Base-by-base conservation (phyloP, 306 rosid genomes). In the Medicago lupulina region DNA sequence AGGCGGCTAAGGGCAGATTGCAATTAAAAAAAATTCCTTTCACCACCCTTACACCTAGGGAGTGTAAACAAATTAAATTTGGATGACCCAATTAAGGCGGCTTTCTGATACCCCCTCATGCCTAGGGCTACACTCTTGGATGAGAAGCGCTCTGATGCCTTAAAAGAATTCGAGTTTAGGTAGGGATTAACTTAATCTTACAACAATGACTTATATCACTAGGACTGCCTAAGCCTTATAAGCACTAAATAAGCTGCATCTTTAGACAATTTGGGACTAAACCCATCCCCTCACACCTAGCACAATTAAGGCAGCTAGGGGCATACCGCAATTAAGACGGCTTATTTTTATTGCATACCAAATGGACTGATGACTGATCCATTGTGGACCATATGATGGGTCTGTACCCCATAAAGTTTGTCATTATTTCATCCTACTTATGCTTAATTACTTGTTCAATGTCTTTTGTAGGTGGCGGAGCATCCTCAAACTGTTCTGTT, bases 401-500 rank as follows among this genome's bases (percentile, higher is more conserved):
- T 28, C 13, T 28, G 66, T 7, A 60, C 41, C 31, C 66, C 40
- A 13, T 60, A 14, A n/a, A 44, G 69, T 58, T 44, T 60, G 49
- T 28, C 67, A 55, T 79, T 83, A 18, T 61, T 82, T 38, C 40
- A 67, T 76, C 80, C 43, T 54, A 47, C 39, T 59, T 19, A 28
- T 70, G 58, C 44, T 44, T 75, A 71, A 47, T 78, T 74, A 57
- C 44, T 58, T 64, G 23, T 38, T 61, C 40, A 76, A 65, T 80
- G 74, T 71, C 71, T 81, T 54, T 59, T 76, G 59, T 82, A 94
- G 98, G 91, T 92, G 64, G 86, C 80, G 91, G 97, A 92, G 78
- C 97, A 95, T 82, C 89, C 98, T 80, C 98, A 90, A 77, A 92
- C 98, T 67, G 86, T 87, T 71, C 79, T 86, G 78, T 79, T 95